Percentiles rank a stretch among this genome's conserved stretches.
phyloP scores from a whole-genome alignment of 2,329 filamentous ascomycete species.

The Colletotrichum godetiae region DNA sequence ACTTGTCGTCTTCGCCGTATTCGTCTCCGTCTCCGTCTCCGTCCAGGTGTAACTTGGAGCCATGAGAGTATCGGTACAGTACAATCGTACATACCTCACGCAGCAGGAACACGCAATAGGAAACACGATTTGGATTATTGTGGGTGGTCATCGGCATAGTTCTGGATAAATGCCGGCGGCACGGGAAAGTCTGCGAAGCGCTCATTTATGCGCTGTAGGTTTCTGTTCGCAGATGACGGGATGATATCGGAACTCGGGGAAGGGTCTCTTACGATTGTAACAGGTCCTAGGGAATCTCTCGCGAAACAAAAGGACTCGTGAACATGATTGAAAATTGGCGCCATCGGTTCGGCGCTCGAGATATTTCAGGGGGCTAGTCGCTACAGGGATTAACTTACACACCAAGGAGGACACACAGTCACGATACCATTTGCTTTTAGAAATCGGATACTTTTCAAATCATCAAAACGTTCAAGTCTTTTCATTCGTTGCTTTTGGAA shows the following conservation, averaged over 20 bases:
- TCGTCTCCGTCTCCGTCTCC: no score
- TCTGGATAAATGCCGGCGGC: background rate
- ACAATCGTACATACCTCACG: background rate
- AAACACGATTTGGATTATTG: no score
- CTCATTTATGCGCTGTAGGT: background rate
- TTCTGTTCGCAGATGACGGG: background rate
- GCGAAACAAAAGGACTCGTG: background rate
- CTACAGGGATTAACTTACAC: background rate
- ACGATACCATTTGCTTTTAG: slow-evolving; percentile 24
- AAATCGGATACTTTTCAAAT: background rate
- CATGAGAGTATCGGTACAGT: background rate
- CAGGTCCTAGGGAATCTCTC: background rate
- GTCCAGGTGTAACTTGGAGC: no score
- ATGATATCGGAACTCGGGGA: background rate
- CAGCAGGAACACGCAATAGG: no score
- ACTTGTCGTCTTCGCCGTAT: background rate
- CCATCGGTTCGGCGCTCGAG: background rate
- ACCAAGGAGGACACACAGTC: background rate
- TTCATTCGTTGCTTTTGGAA: slow-evolving; percentile 18
- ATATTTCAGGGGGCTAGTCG: background rate
- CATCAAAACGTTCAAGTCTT: slow-evolving; percentile 29
- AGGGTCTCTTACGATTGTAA: background rate
- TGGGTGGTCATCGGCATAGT: background rate
- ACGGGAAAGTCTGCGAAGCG: background rate
- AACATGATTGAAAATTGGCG: background rate